Evolutionary conservation across 2,329 filamentous ascomycete genomes (phyloP).

Genomic region (Erysiphe neolycopersici): DNA sequence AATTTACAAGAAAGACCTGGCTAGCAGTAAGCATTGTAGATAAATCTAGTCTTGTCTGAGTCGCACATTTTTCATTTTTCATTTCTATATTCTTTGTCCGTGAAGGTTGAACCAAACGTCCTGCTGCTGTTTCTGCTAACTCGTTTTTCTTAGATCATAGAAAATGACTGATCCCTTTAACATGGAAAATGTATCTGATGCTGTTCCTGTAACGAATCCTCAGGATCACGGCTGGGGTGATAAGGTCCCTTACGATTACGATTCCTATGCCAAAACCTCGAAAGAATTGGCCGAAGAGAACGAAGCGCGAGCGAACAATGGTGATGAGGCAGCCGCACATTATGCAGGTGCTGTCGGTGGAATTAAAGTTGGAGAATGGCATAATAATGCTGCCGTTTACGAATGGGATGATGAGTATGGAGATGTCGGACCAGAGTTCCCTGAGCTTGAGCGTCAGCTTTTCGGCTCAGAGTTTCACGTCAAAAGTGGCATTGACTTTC

Average conservation of each 20-base stretch:
- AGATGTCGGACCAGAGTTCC: constrained; percentile 49
- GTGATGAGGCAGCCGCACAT: neutral
- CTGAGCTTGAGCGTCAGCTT: constrained; percentile 46
- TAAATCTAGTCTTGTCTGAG: no score
- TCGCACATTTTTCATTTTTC: no score
- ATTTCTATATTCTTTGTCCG: no score
- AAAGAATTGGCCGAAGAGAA: constrained; percentile 8
- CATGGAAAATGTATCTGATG: constrained; percentile 11
- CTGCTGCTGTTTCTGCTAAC: no score
- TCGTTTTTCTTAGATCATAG: neutral
- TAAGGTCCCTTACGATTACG: constrained; percentile 11
- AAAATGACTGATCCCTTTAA: constrained; percentile 4
- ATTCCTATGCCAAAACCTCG: constrained; percentile 9
- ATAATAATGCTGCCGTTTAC: constrained; percentile 25
- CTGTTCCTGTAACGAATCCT: constrained; percentile 10
- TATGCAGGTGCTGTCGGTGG: constrained; percentile 5
- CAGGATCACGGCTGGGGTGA: constrained; percentile 13
- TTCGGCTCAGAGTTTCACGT: constrained; percentile 31
- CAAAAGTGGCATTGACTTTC: constrained; percentile 33
- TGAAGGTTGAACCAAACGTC: no score
- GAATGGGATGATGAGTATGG: constrained; percentile 69
- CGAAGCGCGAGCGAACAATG: neutral
- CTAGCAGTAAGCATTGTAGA: no score
- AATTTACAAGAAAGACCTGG: no score
- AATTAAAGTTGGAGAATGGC: constrained; percentile 8